Base-by-base conservation (phyloP, 2,329 filamentous ascomycete genomes). In the Ophiostoma triangulosporum region DNA sequence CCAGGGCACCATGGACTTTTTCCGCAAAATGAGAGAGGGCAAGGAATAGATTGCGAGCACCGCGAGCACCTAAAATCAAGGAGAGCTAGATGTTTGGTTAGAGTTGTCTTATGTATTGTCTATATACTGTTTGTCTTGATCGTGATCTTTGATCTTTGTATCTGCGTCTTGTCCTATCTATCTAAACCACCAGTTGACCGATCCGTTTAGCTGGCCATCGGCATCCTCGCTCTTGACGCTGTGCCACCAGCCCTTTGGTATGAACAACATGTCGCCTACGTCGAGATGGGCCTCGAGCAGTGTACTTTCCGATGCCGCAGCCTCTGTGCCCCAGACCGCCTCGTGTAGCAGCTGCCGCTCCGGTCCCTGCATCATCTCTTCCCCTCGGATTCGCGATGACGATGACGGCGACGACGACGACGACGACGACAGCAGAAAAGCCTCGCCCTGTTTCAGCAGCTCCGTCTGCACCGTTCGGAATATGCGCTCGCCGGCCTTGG, bases 1-100 rank as follows among this genome's bases (percentile, higher is more conserved):
- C 72, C 90, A 86, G n/a, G 82, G 83, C 53, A 83, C 90, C 55
- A 88, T 88, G 81, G 90, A 96, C 67, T 95, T 94, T 68, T 95
- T 96, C 83, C 80, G 88, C 63, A 81, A 79, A 62, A 78, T 73
- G 63, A 63, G 65, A 56, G 63, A 66, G 26, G 54, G 55, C 22
- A 62, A 32, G 43, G 54, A 29, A 51, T 59, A 54, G 8, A 31
- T 7, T 24, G 3, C 6, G 35, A 50, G 12, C 4, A 20, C 6
- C 4, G 22, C 26, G 17, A 43, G 29, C 40, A 50, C 35, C 40
- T 24, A 40, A 9, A 53, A 43, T 43, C 14, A 9, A 17, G 38
- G 38, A 43, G 38, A 43, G 38, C 38, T 8, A 20, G 38, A 12
- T 15, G 20, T 43, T 17, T 24, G 22, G 29, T 31, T 31, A 6